Evolutionary conservation across 176 grass and related monocot species (phyloP).

Genomic region (Oryza glaberrima): DNA sequence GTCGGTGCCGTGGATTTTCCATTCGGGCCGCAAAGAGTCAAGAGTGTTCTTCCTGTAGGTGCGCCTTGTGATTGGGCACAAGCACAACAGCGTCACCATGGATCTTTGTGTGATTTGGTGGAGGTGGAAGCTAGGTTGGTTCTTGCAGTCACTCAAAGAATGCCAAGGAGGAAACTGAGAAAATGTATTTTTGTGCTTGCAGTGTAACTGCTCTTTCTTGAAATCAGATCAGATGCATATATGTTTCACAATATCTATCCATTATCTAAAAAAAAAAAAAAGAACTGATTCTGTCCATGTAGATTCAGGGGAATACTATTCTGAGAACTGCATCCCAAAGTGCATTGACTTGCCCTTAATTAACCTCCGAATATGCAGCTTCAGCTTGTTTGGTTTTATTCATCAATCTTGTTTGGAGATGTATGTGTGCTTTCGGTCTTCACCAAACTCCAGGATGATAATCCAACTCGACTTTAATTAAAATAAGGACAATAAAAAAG

Average conservation of each 20-base stretch:
- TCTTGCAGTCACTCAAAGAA: constrained; percentile 43
- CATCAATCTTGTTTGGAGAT: constrained; percentile 14
- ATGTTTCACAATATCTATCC: neutral
- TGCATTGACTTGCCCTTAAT: neutral
- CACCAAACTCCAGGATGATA: neutral
- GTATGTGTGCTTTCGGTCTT: constrained; percentile 8
- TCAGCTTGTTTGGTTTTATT: neutral
- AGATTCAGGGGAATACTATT: neutral
- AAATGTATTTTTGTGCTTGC: neutral
- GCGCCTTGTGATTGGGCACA: neutral
- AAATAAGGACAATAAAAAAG: neutral
- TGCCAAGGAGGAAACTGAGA: neutral
- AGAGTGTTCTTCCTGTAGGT: neutral
- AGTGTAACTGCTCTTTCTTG: constrained; percentile 7
- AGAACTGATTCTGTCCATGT: constrained; percentile 9
- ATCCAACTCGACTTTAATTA: constrained; percentile 21
- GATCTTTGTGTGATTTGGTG: constrained; percentile 12
- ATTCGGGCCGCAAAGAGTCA: neutral
- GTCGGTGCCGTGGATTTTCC: neutral
- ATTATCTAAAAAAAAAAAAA: neutral
- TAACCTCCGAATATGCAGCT: neutral
- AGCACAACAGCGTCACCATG: neutral
- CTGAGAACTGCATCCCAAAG: constrained; percentile 7
- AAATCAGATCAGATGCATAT: constrained; percentile 13
- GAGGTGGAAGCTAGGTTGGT: neutral